Evolutionary conservation across 257 asterid species (phyloP).

Genomic region (Gentiana straminea): DNA sequence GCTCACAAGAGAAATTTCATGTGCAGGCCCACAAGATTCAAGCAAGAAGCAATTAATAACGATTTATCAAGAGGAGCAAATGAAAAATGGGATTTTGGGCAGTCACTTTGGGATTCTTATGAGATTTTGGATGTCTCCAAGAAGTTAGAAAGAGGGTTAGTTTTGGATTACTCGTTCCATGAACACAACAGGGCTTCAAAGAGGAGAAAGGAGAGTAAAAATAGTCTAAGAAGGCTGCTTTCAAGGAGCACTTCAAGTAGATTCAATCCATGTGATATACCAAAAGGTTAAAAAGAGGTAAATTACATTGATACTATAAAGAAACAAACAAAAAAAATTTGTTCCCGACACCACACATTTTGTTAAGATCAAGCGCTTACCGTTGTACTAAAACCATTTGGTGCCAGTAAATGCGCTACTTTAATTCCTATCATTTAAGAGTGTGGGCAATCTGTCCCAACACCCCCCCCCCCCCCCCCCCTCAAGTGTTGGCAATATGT

Average conservation of each 20-base stretch:
- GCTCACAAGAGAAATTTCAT: slow-evolving; percentile 39
- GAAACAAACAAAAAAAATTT: too few species aligned
- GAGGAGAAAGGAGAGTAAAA: slow-evolving; percentile 50
- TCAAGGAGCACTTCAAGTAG: slow-evolving; percentile 25
- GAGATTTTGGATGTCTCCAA: slow-evolving; percentile 70
- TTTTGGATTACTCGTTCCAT: slow-evolving; percentile 28
- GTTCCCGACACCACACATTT: too few species aligned
- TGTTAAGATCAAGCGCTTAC: too few species aligned
- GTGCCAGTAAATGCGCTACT: too few species aligned
- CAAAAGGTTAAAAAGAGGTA: slow-evolving; percentile 2
- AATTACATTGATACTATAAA: too few species aligned
- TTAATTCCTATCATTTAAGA: too few species aligned
- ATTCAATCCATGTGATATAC: slow-evolving; percentile 14
- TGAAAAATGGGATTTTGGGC: slow-evolving; percentile 61
- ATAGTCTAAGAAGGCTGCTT: slow-evolving; percentile 67
- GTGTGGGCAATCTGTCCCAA: too few species aligned
- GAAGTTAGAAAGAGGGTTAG: slow-evolving; percentile 53
- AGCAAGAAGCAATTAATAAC: slow-evolving; percentile 35
- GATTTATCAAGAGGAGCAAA: slow-evolving; percentile 1
- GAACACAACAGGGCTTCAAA: slow-evolving; percentile 14
- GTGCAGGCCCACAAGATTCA: slow-evolving; percentile 61
- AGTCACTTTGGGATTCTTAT: slow-evolving; percentile 83
- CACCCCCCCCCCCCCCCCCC: too few species aligned
- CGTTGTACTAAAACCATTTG: too few species aligned
- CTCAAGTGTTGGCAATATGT: too few species aligned